Conservation (phyloP, 768 basidiomycete species). For the Boletus subcaerulescens region DNA sequence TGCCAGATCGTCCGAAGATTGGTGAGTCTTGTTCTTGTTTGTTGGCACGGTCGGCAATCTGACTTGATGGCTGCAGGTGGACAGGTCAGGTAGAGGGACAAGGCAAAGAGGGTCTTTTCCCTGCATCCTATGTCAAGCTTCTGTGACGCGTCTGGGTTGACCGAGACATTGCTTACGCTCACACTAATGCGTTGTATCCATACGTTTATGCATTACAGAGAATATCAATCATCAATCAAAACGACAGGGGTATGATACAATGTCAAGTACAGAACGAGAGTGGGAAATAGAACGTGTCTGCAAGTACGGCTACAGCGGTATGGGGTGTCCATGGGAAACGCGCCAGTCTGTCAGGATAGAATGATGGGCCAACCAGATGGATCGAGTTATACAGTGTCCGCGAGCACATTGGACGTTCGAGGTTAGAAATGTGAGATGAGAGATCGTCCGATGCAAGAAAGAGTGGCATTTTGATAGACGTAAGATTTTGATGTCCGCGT, state of each 20-base stretch:
- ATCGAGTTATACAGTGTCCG: constrained; percentile 19
- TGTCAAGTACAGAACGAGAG: constrained; percentile 33
- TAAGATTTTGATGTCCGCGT: constrained; percentile 23
- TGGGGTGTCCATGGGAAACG: constrained; percentile 24
- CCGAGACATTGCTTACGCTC: too few relatives aligned
- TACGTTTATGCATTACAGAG: constrained; percentile 6
- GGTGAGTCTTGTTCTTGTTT: constrained; percentile 42
- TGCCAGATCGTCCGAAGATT: constrained; percentile 70
- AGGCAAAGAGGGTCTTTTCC: constrained; percentile 59
- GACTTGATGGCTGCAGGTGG: constrained; percentile 48
- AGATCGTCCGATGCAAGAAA: constrained; percentile 18
- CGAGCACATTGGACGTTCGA: constrained; percentile 14
- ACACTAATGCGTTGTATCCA: constrained; percentile 1
- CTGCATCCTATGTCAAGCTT: constrained; percentile 67
- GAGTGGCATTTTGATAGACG: constrained; percentile 20
- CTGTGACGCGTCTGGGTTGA: constrained; percentile 32
- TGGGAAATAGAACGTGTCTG: constrained; percentile 22
- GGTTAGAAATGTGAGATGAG: constrained; percentile 30
- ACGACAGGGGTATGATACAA: constrained; percentile 28
- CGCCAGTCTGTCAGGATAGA: constrained; percentile 10
- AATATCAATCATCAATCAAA: constrained; percentile 20
- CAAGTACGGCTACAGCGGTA: constrained; percentile 25
- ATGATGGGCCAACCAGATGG: background rate
- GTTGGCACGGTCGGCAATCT: background rate
- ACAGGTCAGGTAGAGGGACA: constrained; percentile 59